Base-by-base conservation (phyloP, 768 basidiomycete species). In the Panellus pusillus region DNA sequence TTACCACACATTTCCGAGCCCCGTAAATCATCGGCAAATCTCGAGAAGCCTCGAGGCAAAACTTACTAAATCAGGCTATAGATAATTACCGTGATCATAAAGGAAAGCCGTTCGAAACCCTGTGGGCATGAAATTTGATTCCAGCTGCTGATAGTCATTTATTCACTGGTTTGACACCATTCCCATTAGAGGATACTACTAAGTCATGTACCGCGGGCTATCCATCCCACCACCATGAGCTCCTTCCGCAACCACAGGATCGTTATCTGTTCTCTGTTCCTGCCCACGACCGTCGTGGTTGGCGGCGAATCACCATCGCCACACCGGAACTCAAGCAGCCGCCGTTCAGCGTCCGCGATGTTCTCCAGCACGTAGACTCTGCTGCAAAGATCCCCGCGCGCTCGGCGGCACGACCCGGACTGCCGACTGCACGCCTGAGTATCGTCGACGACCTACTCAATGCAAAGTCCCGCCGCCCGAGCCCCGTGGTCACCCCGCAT, bases 181-280 rank as follows among this genome's bases (percentile, higher is more conserved):
- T n/a, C n/a, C n/a, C n/a, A n/a, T n/a, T n/a, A n/a, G n/a, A n/a
- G n/a, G n/a, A n/a, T n/a, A n/a, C n/a, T n/a, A n/a, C n/a, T n/a
- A n/a, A n/a, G n/a, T n/a, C n/a, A 35, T 35, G 32, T 7, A 35
- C 32, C 7, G 11, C 14, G 11, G 11, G 9, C 32, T 9, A 3
- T 39, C 18, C 46, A 20, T 24, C 45, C 38, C 12, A 28, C 47
- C 40, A 65, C 69, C 55, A 90, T 90, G 89, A 78, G 78, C 66
- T 84, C 88, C 35, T 79, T 90, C 65, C 77, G 85, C 50, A 82
- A 82, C 69, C 86, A 89, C 68, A 76, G 91, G 29, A 78, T 88
- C 50, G 74, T 92, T 68, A 84, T 93, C 67, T 91, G 89, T 14
- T 86, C 87, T n/a, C 83, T 92, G 54, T 91, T 93, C 66, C 82